Conservation (phyloP, 2,329 filamentous ascomycete genomes). For the Fusarium praegraminearum region DNA sequence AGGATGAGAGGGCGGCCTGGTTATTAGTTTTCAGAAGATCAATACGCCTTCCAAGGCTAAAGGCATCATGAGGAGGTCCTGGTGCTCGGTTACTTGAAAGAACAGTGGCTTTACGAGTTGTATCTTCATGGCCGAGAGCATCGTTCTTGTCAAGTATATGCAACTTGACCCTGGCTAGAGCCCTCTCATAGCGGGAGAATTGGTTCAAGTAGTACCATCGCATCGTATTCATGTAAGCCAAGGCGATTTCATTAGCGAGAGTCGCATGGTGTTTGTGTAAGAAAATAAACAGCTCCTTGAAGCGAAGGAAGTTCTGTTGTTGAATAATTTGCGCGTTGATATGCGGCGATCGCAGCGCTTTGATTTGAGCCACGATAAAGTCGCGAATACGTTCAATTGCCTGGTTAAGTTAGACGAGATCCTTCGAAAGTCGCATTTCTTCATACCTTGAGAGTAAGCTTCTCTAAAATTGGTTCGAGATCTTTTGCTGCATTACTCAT, state of each 20-base stretch:
- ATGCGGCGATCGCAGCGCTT: slow-evolving; percentile 90
- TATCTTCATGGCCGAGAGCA: slow-evolving; percentile 82
- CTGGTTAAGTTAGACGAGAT: slow-evolving; percentile 53
- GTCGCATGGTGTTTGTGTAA: slow-evolving; percentile 82
- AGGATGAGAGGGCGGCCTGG: slow-evolving; percentile 83
- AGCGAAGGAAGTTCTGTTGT: slow-evolving; percentile 88
- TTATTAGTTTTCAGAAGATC: slow-evolving; percentile 82
- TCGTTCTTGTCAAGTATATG: slow-evolving; percentile 87
- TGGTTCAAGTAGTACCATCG: slow-evolving; percentile 96
- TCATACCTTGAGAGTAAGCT: slow-evolving; percentile 81
- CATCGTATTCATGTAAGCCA: slow-evolving; percentile 98
- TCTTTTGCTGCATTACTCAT: slow-evolving; percentile 84
- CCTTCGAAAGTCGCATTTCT: background rate
- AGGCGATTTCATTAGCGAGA: slow-evolving; percentile 89
- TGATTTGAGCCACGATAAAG: slow-evolving; percentile 93
- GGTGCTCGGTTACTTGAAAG: slow-evolving; percentile 61
- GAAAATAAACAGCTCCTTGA: slow-evolving; percentile 89
- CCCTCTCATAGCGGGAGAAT: slow-evolving; percentile 87
- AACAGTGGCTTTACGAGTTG: slow-evolving; percentile 71
- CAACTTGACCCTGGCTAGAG: slow-evolving; percentile 85
- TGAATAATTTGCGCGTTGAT: slow-evolving; percentile 98
- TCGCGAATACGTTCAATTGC: slow-evolving; percentile 95
- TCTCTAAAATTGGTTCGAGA: slow-evolving; percentile 84
- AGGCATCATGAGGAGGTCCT: slow-evolving; percentile 81
- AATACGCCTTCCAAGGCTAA: slow-evolving; percentile 86